Evolutionary conservation across 2,329 filamentous ascomycete species (phyloP), one percentile per base, ranked within the genome.

Genomic region (Ciborinia camelliae): DNA sequence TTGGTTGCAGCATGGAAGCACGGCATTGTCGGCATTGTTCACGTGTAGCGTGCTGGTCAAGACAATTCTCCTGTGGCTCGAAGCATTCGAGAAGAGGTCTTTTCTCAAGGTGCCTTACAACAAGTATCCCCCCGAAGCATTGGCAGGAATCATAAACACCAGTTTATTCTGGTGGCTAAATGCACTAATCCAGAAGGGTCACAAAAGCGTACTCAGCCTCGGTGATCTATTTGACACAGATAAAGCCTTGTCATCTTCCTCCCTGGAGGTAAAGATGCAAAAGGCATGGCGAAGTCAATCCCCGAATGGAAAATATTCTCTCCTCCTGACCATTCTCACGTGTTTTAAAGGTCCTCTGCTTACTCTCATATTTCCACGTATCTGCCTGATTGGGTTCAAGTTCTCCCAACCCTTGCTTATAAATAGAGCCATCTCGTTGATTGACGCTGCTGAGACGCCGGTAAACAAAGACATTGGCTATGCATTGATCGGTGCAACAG

Each of bases 141-240:
- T 71, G 5, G 71, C 69, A 35, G 71, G 74, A 18, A 69, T 76
- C 14, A 72, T 75, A 52, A 71, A 68, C 39, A 70, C 71, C 12
- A 69, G 72, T 32, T 64, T 76, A n/a, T 75, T 75, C 64, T 74
- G 67, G 67, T 77, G 75, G 76, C 65, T 77, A 1, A 76, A 76
- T 54, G 55, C 62, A 15, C 54, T 77, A 1, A 75, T 77, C 51
- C 30, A 67, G 7, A 35, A 48, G 8, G 76, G 76, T 0, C 75
- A 70, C 45, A 60, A 63, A 9, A 72, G 66, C 6, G 65, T 73
- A 7, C 63, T 77, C 8, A 62, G 61, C 1, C 65, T 73, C 10
- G 69, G 74, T 6, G 68, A 73, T 60, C 68, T 77, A 5, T 66
- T 64, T 50, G 43, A 43, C 8, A 61, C 64, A n/a, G 68, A 70